Evolutionary conservation across 805 yeast species (phyloP).

Genomic region (Sugiyamaella boreocaroliniensis): DNA sequence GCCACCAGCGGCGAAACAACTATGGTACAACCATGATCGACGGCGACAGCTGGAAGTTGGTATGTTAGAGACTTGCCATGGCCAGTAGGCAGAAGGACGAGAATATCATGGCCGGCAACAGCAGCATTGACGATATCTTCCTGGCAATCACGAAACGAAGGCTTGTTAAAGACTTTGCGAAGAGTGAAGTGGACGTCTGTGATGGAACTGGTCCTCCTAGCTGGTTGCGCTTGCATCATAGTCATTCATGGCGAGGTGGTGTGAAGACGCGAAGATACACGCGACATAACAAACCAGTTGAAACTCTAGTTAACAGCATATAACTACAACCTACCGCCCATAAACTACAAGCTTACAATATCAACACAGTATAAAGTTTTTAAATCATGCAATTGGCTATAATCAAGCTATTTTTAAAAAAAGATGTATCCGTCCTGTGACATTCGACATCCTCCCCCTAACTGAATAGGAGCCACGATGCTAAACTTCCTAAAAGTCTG

Average conservation of each 20-base stretch:
- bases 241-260: too few relatives aligned
- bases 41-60: constrained; percentile 82
- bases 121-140: constrained; percentile 21
- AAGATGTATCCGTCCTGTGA: constrained; percentile 31
- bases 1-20: constrained; percentile 92
- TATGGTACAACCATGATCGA: constrained; percentile 60
- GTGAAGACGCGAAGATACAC: too few relatives aligned
- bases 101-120: constrained; percentile 63
- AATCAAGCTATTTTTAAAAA: background rate
- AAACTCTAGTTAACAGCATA: too few relatives aligned
- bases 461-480: constrained; percentile 23
- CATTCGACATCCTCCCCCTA: constrained; percentile 29
- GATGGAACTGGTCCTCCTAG: background rate
- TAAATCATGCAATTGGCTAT: too few relatives aligned
- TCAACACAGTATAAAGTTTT: background rate
- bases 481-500: constrained; percentile 33
- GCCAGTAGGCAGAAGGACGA: constrained; percentile 96
- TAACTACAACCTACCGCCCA: too few relatives aligned
- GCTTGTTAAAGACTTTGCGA: constrained; percentile 16
- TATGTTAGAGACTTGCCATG: constrained; percentile 95
- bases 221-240: background rate
- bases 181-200: constrained; percentile 10
- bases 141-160: constrained; percentile 24
- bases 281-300: too few relatives aligned
- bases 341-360: too few relatives aligned